Conservation (phyloP, 2,329 filamentous ascomycete genomes). For the Xylariaceae sp. region DNA sequence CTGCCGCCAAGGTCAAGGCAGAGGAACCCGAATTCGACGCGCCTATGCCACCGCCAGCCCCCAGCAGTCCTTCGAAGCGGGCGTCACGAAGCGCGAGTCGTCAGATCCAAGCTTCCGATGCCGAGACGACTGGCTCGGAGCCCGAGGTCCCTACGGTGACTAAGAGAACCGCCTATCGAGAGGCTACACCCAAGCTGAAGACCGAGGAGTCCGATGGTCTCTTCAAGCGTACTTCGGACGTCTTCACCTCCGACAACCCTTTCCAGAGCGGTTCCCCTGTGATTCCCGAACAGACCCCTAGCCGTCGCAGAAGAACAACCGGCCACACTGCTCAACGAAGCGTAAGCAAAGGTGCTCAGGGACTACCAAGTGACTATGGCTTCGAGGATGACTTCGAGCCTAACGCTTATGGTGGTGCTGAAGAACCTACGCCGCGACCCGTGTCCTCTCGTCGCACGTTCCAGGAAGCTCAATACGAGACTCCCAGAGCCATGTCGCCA, state of each 20-base stretch:
- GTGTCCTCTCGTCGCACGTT: slow-evolving; percentile 33
- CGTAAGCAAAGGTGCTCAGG: slow-evolving; percentile 41
- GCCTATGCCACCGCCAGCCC: slow-evolving; percentile 33
- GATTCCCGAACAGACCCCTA: slow-evolving; percentile 43
- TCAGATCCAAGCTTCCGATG: slow-evolving; percentile 49
- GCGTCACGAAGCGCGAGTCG: slow-evolving; percentile 50
- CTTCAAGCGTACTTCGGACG: slow-evolving; percentile 40
- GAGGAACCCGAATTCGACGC: slow-evolving; percentile 43
- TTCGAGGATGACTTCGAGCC: slow-evolving; percentile 49
- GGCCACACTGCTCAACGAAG: slow-evolving; percentile 36
- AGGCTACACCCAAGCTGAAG: slow-evolving; percentile 46
- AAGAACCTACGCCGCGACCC: slow-evolving; percentile 47
- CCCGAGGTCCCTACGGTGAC: slow-evolving; percentile 33
- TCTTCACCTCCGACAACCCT: slow-evolving; percentile 85
- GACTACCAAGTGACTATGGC: slow-evolving; percentile 40
- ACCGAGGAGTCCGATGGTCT: slow-evolving; percentile 47
- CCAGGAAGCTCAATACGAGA: slow-evolving; percentile 30
- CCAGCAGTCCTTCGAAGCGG: slow-evolving; percentile 48
- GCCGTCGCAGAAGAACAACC: slow-evolving; percentile 46
- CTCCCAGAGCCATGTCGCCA: slow-evolving; percentile 30
- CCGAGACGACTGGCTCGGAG: slow-evolving; percentile 43
- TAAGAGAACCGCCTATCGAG: slow-evolving; percentile 33
- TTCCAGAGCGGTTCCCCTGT: slow-evolving; percentile 76
- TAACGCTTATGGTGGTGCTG: slow-evolving; percentile 53
- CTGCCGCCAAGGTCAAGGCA: slow-evolving; percentile 47